Base-by-base conservation (phyloP, 345 rosid species). In the Boechera divaricarpa region DNA sequence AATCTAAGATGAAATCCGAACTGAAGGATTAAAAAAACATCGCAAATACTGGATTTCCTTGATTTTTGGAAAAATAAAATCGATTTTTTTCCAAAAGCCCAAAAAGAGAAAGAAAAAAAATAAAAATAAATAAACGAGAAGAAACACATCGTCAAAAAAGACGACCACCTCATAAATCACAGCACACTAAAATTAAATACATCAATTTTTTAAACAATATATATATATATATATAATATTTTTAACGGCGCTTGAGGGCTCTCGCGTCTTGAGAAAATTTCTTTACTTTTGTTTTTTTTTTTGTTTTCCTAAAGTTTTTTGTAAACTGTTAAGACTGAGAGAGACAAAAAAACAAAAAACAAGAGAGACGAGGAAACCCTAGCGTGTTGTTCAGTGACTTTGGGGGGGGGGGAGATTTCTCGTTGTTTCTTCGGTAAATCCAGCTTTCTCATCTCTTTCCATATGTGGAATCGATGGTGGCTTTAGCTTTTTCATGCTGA, bases 161-260 rank as follows among this genome's bases (percentile, higher is more conserved):
- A 75, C n/a, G 53, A 29, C 73, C 79, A 75, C 15, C 55, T 47
- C 47, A 10, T 74, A 55, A 54, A 74, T 74, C 7, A 36, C 52
- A 15, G 32, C 59, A 51, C 59, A 33, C 75, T 15, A 66, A 72
- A 35, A 49, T 49, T 10, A 65, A 75, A 74, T 35, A 58, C 16
- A 4, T 36, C 38, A 7, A 35, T 24, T 2, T 21, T 44, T 33
- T 21, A 21, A 21, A 21, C 24, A 21, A 21, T 62, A 73, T 63
- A 38, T 63, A 54, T 2, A 29, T 21, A 32, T 44, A 71, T 71
- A 33, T 72, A 28, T 42, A 33, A 28, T 42, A 12, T 36, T 74
- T 74, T 75, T 67, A 76, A 76, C 79, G 79, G 79, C 79, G 79
- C 70, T 66, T 42, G 54, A 31, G 54, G 74, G 62, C 31, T 76